These are phyloP conservation scores for Epithele typhae DNA, from an alignment of 768 basidiomycete species.

Conservation along the genomic window DNA sequence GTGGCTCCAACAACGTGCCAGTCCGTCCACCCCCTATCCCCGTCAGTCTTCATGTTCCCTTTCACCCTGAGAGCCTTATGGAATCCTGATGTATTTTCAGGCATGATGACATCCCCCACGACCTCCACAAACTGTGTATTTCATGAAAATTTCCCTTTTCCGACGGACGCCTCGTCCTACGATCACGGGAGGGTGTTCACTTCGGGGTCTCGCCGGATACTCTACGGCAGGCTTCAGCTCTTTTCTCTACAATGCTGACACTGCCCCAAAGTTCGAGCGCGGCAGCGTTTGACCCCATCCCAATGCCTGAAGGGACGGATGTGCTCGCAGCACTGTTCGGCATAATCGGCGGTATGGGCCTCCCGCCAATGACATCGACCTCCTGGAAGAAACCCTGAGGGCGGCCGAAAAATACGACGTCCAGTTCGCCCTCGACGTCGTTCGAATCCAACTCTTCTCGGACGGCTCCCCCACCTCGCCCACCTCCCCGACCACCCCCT, in stretches of 20 bases:
- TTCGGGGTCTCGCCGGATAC: slow-evolving; percentile 23
- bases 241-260: slow-evolving; percentile 23
- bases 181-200: slow-evolving; percentile 12
- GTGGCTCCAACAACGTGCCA: too few relatives aligned
- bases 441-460: too few relatives aligned
- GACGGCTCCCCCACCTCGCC: too few relatives aligned
- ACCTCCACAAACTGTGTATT: too few relatives aligned
- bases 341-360: slow-evolving; percentile 37
- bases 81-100: too few relatives aligned
- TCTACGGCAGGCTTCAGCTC: slow-evolving; percentile 20
- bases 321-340: slow-evolving; percentile 35
- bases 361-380: slow-evolving; percentile 38
- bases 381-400: slow-evolving; percentile 36
- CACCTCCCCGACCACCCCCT: too few relatives aligned
- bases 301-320: slow-evolving; percentile 30
- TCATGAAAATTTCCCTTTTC: too few relatives aligned
- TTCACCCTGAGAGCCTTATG: too few relatives aligned
- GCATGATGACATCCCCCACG: too few relatives aligned
- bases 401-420: slow-evolving; percentile 46
- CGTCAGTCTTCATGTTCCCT: too few relatives aligned
- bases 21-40: too few relatives aligned
- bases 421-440: slow-evolving; percentile 37
- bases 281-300: slow-evolving; percentile 1
- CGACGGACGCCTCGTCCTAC: too few relatives aligned
- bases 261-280: slow-evolving; percentile 10